phyloP scores from a whole-genome alignment of 139 green algal genomes.

The Chlamydomonas asymmetrica region DNA sequence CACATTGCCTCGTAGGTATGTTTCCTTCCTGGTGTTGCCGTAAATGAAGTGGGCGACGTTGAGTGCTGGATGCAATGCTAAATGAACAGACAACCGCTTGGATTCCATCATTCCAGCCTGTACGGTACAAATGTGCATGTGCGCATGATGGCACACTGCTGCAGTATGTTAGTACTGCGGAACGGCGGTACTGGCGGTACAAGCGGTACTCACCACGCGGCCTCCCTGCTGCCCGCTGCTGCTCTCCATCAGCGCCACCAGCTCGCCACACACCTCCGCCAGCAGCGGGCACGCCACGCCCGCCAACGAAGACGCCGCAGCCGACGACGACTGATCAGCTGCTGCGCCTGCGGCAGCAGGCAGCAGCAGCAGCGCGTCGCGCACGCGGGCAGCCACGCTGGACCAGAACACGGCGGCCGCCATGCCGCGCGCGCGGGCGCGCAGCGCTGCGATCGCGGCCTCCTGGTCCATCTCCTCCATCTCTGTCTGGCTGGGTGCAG shows the following conservation, averaged over 20 bases:
- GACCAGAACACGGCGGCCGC: slow-evolving; percentile 77
- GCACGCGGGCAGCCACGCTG: slow-evolving; percentile 37
- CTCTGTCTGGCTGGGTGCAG: slow-evolving; percentile 3
- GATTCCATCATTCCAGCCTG: too few relatives aligned
- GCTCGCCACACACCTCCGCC: slow-evolving; percentile 28
- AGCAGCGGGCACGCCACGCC: slow-evolving; percentile 13
- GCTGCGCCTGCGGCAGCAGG: not conserved
- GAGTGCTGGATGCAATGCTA: too few relatives aligned
- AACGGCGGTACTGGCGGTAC: not conserved
- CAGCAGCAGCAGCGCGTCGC: not conserved
- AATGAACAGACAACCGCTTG: too few relatives aligned
- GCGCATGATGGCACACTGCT: not conserved
- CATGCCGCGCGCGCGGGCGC: slow-evolving; percentile 21
- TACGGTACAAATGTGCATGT: not conserved
- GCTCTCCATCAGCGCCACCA: slow-evolving; percentile 31
- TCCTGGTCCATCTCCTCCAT: slow-evolving; percentile 27
- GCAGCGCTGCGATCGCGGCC: slow-evolving; percentile 5
- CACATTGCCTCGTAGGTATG: too few relatives aligned
- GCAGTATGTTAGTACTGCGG: not conserved
- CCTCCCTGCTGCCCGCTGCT: not conserved
- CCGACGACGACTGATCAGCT: not conserved
- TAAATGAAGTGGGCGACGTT: too few relatives aligned
- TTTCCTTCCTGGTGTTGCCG: too few relatives aligned
- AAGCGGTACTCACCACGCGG: not conserved
- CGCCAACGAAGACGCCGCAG: not conserved